Percentiles rank a stretch among this genome's conserved stretches.
These are phyloP conservation scores for Mortierella claussenii DNA, from an alignment of 192 early-diverging fungal genomes.

Conservation along the genomic window DNA sequence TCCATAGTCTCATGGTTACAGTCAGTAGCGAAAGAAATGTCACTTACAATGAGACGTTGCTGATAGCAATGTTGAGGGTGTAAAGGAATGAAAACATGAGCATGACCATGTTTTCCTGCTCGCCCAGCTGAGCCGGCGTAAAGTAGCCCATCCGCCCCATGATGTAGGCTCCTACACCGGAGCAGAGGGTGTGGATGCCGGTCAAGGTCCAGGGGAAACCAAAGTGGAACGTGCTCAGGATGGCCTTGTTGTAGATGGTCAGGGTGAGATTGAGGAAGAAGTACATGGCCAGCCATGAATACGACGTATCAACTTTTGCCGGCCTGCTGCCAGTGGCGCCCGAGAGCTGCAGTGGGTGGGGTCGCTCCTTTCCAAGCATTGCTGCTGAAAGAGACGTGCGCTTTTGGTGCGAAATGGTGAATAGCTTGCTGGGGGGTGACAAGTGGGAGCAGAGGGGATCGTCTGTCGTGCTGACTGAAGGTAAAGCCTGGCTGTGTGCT, in stretches of 20 bases:
- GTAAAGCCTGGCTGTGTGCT: too few species aligned
- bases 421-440: neutral
- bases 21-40: neutral
- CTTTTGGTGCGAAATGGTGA: neutral
- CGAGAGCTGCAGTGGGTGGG: constrained; percentile 31
- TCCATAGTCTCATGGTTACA: too few species aligned
- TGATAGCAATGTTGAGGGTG: constrained; percentile 91
- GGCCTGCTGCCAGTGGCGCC: constrained; percentile 8
- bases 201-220: constrained; percentile 90
- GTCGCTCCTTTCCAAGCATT: constrained; percentile 43
- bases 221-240: constrained; percentile 79
- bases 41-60: constrained; percentile 86
- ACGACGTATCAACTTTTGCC: constrained; percentile 50
- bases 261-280: constrained; percentile 80
- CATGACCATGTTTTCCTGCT: constrained; percentile 73
- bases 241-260: constrained; percentile 88
- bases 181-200: constrained; percentile 80
- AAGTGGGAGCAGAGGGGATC: neutral
- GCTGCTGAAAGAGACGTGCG: neutral
- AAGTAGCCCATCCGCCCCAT: constrained; percentile 62
- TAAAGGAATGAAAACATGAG: constrained; percentile 86
- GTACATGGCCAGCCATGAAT: constrained; percentile 73
- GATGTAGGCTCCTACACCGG: constrained; percentile 73
- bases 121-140: constrained; percentile 62
- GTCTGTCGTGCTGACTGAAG: too few species aligned